These are phyloP conservation scores for Globisporangium polare DNA, from an alignment of 352 stramenopile species.

Conservation along the genomic window DNA sequence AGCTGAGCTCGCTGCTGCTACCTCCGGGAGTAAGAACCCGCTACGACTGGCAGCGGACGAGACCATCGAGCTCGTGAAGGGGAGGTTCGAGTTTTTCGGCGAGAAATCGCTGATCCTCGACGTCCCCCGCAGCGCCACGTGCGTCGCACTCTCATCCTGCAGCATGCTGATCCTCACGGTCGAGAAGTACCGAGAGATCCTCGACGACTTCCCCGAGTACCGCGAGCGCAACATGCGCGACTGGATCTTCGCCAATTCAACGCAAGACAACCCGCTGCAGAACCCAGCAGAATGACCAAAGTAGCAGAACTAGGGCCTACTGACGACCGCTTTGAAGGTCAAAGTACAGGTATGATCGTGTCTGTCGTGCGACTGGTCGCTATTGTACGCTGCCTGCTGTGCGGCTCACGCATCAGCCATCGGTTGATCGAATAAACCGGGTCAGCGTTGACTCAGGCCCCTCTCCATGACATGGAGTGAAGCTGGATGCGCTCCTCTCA, in stretches of 20 bases:
- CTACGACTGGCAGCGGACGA: background rate
- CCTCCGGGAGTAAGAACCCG: background rate
- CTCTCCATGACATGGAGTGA: too few relatives aligned
- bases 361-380: too few relatives aligned
- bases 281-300: background rate
- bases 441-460: too few relatives aligned
- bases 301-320: background rate
- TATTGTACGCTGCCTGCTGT: too few relatives aligned
- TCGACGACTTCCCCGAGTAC: slow-evolving; percentile 47
- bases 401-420: too few relatives aligned
- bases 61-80: slow-evolving; percentile 35
- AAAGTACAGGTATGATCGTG: background rate
- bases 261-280: slow-evolving; percentile 5
- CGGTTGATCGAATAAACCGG: too few relatives aligned
- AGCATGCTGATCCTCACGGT: slow-evolving; percentile 43
- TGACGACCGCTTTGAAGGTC: background rate
- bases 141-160: slow-evolving; percentile 33
- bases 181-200: slow-evolving; percentile 36
- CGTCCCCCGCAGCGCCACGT: slow-evolving; percentile 38
- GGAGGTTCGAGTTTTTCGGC: slow-evolving; percentile 39
- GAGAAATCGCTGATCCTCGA: slow-evolving; percentile 44
- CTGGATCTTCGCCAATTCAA: slow-evolving; percentile 31
- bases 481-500: too few relatives aligned
- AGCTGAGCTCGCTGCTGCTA: background rate
- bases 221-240: slow-evolving; percentile 41